Conservation (phyloP, 768 basidiomycete genomes). For the Tricholoma furcatifolium region DNA sequence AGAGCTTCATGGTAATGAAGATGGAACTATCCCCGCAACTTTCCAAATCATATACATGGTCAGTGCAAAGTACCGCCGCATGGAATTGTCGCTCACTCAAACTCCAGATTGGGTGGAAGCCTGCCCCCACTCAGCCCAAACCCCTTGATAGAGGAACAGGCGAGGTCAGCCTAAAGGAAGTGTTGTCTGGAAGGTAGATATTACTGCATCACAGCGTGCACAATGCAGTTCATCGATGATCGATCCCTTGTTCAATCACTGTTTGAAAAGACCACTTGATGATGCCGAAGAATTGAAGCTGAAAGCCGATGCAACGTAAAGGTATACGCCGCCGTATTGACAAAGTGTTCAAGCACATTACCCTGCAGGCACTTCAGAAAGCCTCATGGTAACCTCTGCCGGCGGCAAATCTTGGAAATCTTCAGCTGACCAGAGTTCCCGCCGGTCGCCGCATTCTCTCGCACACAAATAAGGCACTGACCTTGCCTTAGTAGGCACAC, state of each 20-base stretch:
- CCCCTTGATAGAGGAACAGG: conserved; percentile 46
- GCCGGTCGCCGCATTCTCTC: conserved; percentile 8
- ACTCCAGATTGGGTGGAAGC: conserved; percentile 46
- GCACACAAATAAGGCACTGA: background rate
- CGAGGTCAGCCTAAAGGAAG: conserved; percentile 41
- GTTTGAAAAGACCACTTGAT: too few relatives aligned
- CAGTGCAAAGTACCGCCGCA: conserved; percentile 18
- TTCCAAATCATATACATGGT: conserved; percentile 97
- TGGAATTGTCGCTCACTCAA: background rate
- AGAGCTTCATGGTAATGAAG: conserved; percentile 85
- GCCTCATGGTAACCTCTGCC: conserved; percentile 1
- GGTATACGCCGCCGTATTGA: too few relatives aligned
- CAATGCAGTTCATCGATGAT: too few relatives aligned
- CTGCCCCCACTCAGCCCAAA: conserved; percentile 40
- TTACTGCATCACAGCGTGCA: too few relatives aligned
- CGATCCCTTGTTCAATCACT: too few relatives aligned
- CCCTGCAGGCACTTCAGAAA: background rate
- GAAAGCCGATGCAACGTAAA: too few relatives aligned
- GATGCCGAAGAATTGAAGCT: too few relatives aligned
- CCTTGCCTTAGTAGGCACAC: conserved; percentile 4
- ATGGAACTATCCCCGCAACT: conserved; percentile 88
- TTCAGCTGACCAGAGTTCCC: conserved; percentile 6
- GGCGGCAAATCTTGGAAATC: conserved; percentile 2
- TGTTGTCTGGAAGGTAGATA: conserved; percentile 20
- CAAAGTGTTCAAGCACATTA: background rate